Percentiles rank a stretch among this genome's conserved stretches.
Evolutionary conservation across 2,329 filamentous ascomycete species (phyloP).

Genomic region (Westerdykella sp.): DNA sequence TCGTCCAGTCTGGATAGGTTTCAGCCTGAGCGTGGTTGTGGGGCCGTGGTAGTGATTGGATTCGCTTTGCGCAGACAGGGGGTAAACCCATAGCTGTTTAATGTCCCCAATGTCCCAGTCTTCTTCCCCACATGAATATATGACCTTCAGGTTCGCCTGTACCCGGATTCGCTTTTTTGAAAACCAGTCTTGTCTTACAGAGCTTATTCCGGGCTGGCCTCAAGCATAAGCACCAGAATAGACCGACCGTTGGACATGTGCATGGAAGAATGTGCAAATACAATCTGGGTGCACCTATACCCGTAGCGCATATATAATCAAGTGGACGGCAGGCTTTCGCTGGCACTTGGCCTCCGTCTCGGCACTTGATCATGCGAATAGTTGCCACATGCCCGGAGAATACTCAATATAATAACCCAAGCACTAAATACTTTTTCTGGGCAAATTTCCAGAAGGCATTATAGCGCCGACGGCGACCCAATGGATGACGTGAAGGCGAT

Average conservation of each 20-base stretch:
- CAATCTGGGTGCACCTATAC: too few relatives aligned
- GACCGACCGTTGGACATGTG: too few relatives aligned
- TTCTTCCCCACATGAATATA: neutral
- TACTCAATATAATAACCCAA: neutral
- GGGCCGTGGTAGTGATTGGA: slow-evolving; percentile 12
- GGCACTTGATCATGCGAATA: neutral
- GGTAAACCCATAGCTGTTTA: neutral
- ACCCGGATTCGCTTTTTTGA: too few relatives aligned
- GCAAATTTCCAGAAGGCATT: neutral
- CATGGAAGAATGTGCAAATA: too few relatives aligned
- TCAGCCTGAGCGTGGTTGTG: slow-evolving; percentile 20
- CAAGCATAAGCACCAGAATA: too few relatives aligned
- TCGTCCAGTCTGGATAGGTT: slow-evolving; percentile 15
- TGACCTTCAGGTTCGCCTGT: too few relatives aligned
- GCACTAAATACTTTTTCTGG: neutral
- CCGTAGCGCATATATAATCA: too few relatives aligned
- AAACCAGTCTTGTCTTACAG: too few relatives aligned
- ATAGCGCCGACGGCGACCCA: neutral
- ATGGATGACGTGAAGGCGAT: neutral
- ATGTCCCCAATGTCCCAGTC: neutral
- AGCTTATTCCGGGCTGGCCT: too few relatives aligned
- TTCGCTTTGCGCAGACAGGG: slow-evolving; percentile 4
- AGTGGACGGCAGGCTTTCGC: too few relatives aligned
- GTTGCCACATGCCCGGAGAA: neutral
- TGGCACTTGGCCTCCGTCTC: neutral